Evolutionary conservation across 306 rosid genomes (phyloP).

Genomic region (Cyamopsis tetragonoloba): DNA sequence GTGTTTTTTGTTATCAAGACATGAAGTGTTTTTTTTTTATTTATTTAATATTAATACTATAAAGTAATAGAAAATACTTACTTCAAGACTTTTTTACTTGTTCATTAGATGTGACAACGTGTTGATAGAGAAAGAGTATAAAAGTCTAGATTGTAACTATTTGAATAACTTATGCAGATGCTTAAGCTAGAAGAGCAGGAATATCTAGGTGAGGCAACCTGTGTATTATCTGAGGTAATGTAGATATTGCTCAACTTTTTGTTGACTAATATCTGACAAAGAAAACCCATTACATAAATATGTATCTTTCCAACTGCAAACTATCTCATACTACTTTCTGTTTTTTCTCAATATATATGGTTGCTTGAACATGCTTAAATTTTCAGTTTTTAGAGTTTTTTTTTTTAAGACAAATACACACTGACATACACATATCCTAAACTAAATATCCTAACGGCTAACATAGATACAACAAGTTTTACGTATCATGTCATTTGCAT

Average conservation of each 20-base stretch:
- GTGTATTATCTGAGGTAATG: slow-evolving; percentile 83
- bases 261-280: slow-evolving; percentile 3
- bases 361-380: slow-evolving; percentile 16
- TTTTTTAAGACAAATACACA: too few species aligned
- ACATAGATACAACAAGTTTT: too few species aligned
- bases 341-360: slow-evolving; percentile 17
- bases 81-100: background rate
- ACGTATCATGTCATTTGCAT: too few species aligned
- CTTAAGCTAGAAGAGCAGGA: slow-evolving; percentile 95
- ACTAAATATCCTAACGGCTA: too few species aligned
- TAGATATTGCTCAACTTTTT: slow-evolving; percentile 18
- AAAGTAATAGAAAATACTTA: too few species aligned
- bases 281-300: slow-evolving; percentile 8
- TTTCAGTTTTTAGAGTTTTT: background rate
- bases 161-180: slow-evolving; percentile 60
- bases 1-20: too few species aligned
- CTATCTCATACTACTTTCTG: background rate
- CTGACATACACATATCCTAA: too few species aligned
- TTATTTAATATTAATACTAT: too few species aligned
- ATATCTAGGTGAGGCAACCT: slow-evolving; percentile 91
- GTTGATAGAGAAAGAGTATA: slow-evolving; percentile 16
- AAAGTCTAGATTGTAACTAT: slow-evolving; percentile 21
- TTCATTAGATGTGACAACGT: slow-evolving; percentile 16
- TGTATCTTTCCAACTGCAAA: background rate
- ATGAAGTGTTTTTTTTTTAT: too few species aligned